Evolutionary conservation across 2,329 filamentous ascomycete genomes (phyloP), one percentile per base, ranked within the genome.

Genomic region (Pseudocercospora macadamiae): DNA sequence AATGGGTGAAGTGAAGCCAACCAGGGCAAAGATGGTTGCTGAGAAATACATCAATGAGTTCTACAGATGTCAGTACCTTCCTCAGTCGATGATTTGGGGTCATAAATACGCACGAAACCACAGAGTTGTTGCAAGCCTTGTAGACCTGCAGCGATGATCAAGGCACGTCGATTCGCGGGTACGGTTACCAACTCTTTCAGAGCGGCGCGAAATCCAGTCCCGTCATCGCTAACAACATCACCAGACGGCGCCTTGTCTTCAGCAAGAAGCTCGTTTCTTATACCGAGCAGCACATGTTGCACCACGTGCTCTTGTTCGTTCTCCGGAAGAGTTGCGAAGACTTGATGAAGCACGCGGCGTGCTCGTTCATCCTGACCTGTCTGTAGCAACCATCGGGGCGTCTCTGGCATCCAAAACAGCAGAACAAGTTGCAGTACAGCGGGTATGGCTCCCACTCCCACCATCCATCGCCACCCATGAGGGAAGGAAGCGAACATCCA

Each of bases 381-480:
- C 71, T 87, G 88, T 18, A 96, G 87, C 19, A 97, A 81, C 89
- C 91, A 97, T 21, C 93, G 82, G 30, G 93, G 93, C 10, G 90
- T 96, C 75, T 97, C 93, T 0, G 92, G 92, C 83, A 96, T 88
- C 52, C 86, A 79, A 2, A 86, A 67, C 59, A 97, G 77, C 55
- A 96, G 77, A 0, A 80, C 71, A 4, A 85, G 83, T 72, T 97
- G 93, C 3, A 92, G 55, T 0, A 84, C 73, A 0, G 92, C 93
- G 0, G 93, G 93, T 23, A 89, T 62, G 7, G 89, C 89, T 0
- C 93, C 93, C 0, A 97, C 75, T 0, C 93, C 93, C 0, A 97
- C 92, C 84, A 96, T 93, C 87, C 90, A 96, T 16, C 91, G 82
- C 93, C 93, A 97, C 1, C 89, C 91, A 10, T 82, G 83, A 6